A percentile compares a stretch with the other conserved stretches of the same genome.
phyloP scores from a whole-genome alignment of 1,284 basidiomycete species.

The Sphagnurus paluster region DNA sequence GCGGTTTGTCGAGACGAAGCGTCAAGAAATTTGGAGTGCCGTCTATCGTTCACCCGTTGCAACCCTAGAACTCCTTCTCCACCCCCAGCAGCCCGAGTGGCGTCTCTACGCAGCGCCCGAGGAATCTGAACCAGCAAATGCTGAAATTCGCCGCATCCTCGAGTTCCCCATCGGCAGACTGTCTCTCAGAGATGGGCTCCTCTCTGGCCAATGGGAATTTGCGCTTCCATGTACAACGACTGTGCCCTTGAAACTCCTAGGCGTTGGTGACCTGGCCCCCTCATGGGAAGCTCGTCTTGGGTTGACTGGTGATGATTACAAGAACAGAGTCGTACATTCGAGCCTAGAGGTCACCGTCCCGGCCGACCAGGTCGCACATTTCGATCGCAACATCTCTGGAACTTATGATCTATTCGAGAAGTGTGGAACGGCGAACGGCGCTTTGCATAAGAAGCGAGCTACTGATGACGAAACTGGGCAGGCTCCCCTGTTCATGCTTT shows the following conservation, averaged over 20 bases:
- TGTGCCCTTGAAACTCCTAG: conserved; percentile 63
- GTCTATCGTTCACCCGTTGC: conserved; percentile 77
- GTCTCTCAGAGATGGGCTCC: conserved; percentile 53
- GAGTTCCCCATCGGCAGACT: conserved; percentile 82
- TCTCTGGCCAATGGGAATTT: conserved; percentile 81
- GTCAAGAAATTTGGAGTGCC: conserved; percentile 87
- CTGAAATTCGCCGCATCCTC: conserved; percentile 75
- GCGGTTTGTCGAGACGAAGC: conserved; percentile 83
- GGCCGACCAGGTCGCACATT: conserved; percentile 42
- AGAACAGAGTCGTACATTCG: conserved; percentile 69
- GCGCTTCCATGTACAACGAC: conserved; percentile 67
- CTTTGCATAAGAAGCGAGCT: conserved; percentile 72
- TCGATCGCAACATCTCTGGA: conserved; percentile 85
- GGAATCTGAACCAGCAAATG: conserved; percentile 72
- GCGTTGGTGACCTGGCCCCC: conserved; percentile 71
- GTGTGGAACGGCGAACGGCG: conserved; percentile 88
- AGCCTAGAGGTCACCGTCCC: conserved; percentile 65
- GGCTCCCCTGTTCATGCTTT: conserved; percentile 77
- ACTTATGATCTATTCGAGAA: conserved; percentile 78
- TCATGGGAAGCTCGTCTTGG: conserved; percentile 88
- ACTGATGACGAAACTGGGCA: conserved; percentile 43
- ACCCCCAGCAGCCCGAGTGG: conserved; percentile 85
- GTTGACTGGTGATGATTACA: conserved; percentile 65
- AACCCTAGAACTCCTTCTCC: conserved; percentile 74
- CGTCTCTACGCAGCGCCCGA: conserved; percentile 76